Conservation (phyloP, 2,329 filamentous ascomycete species). For the Rutstroemia sp. region DNA sequence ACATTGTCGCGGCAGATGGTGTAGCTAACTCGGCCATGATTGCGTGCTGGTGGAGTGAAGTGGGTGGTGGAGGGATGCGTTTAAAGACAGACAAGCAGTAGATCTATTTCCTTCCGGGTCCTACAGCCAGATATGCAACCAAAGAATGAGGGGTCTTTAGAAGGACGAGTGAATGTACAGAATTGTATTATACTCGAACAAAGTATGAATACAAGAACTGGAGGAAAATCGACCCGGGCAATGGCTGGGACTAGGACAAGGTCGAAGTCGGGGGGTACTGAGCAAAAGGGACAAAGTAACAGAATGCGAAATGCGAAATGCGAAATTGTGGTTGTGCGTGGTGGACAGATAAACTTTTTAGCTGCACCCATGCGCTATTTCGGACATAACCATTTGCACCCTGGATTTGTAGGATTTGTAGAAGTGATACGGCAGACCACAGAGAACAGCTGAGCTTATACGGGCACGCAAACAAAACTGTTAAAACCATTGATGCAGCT, state of each 20-base stretch:
- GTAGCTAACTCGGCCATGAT: slow-evolving; percentile 41
- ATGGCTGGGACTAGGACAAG: background rate
- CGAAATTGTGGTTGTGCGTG: slow-evolving; percentile 2
- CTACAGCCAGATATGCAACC: background rate
- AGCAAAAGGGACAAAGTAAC: background rate
- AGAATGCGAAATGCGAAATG: background rate
- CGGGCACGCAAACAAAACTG: background rate
- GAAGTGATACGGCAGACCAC: background rate
- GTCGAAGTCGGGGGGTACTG: background rate
- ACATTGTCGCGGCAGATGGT: slow-evolving; percentile 36
- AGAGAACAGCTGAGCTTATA: background rate
- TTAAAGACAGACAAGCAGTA: slow-evolving; percentile 1
- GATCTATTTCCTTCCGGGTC: background rate
- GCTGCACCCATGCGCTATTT: too few species aligned
- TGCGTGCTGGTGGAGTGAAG: background rate
- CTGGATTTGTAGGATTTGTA: too few species aligned
- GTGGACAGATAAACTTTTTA: slow-evolving; percentile 3
- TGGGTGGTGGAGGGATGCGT: background rate
- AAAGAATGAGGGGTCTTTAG: background rate
- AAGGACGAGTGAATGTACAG: background rate
- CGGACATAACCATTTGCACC: too few species aligned
- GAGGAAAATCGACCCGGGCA: background rate
- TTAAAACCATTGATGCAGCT: background rate
- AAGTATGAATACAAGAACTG: background rate
- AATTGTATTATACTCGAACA: background rate